Conservation (phyloP, 2,329 filamentous ascomycete genomes). For the Trichoderma oligosporum region DNA sequence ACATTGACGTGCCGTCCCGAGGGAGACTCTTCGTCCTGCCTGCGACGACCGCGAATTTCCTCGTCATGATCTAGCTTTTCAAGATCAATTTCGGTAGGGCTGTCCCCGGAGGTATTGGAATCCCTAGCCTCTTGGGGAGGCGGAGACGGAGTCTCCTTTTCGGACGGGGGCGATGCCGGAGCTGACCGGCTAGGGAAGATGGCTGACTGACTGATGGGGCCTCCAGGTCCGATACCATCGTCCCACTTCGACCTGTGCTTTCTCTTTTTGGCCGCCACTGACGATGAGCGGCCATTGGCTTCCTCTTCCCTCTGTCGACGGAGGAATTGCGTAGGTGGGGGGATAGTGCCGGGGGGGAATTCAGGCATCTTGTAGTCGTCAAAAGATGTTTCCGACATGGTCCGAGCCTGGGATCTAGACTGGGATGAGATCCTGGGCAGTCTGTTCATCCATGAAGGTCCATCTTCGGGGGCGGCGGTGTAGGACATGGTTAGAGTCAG, state of each 20-base stretch:
- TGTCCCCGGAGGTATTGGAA: constrained; percentile 34
- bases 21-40: not conserved
- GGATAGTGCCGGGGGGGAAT: constrained; percentile 66
- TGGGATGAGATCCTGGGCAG: constrained; percentile 67
- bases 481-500: constrained; percentile 94
- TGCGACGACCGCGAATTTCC: constrained; percentile 22
- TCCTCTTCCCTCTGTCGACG: constrained; percentile 75
- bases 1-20: constrained; percentile 53
- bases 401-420: constrained; percentile 77
- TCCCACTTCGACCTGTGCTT: constrained; percentile 67
- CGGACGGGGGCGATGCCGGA: constrained; percentile 24
- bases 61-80: constrained; percentile 26
- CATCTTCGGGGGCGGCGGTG: constrained; percentile 82
- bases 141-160: constrained; percentile 32
- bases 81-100: constrained; percentile 30
- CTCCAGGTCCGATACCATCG: constrained; percentile 71
- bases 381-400: constrained; percentile 73
- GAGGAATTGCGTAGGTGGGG: constrained; percentile 73
- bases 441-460: constrained; percentile 91
- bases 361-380: constrained; percentile 59
- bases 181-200: constrained; percentile 63
- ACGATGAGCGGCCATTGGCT: constrained; percentile 53
- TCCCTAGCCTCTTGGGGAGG: constrained; percentile 31
- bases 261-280: constrained; percentile 57
- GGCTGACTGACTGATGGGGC: constrained; percentile 84